phyloP scores from a whole-genome alignment of 352 stramenopile species.

The Phytopythium delawarense region DNA sequence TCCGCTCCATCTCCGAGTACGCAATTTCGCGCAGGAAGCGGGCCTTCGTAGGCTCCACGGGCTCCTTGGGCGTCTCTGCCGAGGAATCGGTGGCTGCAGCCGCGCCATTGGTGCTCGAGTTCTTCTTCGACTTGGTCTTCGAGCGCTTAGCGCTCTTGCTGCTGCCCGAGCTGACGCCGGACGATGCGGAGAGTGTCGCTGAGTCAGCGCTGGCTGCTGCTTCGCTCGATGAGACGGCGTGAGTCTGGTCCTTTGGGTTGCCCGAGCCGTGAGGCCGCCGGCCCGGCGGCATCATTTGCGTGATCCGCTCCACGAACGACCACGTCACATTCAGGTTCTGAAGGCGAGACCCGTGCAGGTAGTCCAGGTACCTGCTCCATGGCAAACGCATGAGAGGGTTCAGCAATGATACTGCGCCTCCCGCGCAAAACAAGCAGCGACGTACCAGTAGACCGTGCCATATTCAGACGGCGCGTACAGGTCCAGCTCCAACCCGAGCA shows the following conservation, averaged over 20 bases:
- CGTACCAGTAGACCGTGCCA: conserved; percentile 74
- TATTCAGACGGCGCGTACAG: conserved; percentile 71
- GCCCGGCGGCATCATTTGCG: conserved; percentile 42
- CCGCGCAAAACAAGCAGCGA: background rate
- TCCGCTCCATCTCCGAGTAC: conserved; percentile 74
- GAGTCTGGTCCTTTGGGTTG: conserved; percentile 12
- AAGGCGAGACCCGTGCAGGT: conserved; percentile 73
- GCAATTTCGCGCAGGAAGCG: conserved; percentile 72
- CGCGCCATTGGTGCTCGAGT: background rate
- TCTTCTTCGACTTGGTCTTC: conserved; percentile 40
- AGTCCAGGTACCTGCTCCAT: conserved; percentile 71
- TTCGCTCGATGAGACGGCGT: background rate
- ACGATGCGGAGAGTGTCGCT: conserved; percentile 1
- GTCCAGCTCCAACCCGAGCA: conserved; percentile 71
- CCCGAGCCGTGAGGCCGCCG: conserved; percentile 8
- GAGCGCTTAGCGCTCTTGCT: conserved; percentile 34
- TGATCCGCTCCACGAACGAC: conserved; percentile 82
- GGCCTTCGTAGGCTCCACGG: conserved; percentile 42
- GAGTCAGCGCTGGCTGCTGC: conserved; percentile 1
- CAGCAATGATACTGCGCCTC: background rate
- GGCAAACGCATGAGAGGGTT: background rate
- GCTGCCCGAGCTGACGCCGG: conserved; percentile 9
- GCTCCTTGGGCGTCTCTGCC: conserved; percentile 3
- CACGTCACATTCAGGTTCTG: conserved; percentile 81
- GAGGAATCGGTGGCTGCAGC: background rate